Percentiles rank a stretch among this genome's conserved stretches.
phyloP scores from a whole-genome alignment of 352 stramenopile species.

The Pythium insidiosum region DNA sequence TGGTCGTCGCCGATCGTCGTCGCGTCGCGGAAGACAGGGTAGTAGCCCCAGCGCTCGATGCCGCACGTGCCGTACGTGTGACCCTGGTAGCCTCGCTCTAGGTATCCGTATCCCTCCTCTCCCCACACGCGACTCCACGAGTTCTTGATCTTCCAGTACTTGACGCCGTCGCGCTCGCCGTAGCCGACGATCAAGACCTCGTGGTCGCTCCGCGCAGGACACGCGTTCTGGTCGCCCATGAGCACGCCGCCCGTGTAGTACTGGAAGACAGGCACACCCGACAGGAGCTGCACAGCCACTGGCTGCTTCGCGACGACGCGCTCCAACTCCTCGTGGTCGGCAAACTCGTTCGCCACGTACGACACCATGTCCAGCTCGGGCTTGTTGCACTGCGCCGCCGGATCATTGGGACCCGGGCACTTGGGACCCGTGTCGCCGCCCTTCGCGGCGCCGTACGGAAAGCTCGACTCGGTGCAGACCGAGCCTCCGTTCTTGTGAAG shows the following conservation, averaged over 20 bases:
- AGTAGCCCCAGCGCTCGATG: no score
- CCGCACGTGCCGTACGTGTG: conserved; percentile 1
- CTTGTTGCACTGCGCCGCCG: not conserved
- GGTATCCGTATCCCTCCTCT: conserved; percentile 23
- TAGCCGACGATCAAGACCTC: conserved; percentile 18
- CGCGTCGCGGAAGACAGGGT: conserved; percentile 4
- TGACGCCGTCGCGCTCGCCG: conserved; percentile 10
- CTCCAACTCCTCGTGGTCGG: conserved; percentile 2
- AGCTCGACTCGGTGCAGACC: no score
- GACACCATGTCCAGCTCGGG: not conserved
- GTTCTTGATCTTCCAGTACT: conserved; percentile 36
- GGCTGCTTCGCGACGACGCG: conserved; percentile 2
- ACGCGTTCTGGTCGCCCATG: not conserved
- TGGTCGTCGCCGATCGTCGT: not conserved
- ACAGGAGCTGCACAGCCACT: not conserved
- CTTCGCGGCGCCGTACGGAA: conserved; percentile 4
- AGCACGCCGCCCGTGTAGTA: conserved; percentile 7
- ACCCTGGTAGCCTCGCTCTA: conserved; percentile 14
- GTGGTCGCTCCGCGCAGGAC: conserved; percentile 11
- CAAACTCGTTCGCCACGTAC: conserved; percentile 2
- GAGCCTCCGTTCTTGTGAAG: conserved; percentile 2
- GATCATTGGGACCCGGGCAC: not conserved
- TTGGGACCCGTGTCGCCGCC: not conserved
- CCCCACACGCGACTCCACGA: conserved; percentile 22
- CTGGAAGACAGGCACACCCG: not conserved